Evolutionary conservation across 306 rosid species (phyloP).

Genomic region (Cicer judaicum): DNA sequence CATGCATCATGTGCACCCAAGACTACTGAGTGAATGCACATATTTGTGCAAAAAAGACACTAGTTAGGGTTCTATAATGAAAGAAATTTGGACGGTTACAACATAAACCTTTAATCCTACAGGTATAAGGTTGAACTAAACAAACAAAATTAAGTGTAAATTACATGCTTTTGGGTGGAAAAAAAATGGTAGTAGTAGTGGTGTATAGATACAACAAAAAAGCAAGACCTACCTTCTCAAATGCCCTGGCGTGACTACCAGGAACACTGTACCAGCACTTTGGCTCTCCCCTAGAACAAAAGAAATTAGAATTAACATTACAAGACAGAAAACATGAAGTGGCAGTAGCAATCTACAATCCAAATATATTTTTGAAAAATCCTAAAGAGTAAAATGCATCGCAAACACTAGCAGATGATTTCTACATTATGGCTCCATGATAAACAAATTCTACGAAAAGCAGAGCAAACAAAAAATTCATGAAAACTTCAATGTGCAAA

Average conservation of each 20-base stretch:
- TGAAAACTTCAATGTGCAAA: constrained; percentile 17
- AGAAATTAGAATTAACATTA: constrained; percentile 43
- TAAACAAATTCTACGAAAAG: constrained; percentile 17
- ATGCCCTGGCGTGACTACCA: constrained; percentile 82
- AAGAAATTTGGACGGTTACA: constrained; percentile 33
- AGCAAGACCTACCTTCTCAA: constrained; percentile 75
- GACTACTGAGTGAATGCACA: constrained; percentile 16
- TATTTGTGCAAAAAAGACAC: constrained; percentile 9
- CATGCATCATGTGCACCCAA: constrained; percentile 34
- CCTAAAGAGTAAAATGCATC: constrained; percentile 6
- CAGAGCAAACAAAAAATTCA: constrained; percentile 2
- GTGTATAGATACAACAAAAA: constrained; percentile 37
- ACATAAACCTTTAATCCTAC: constrained; percentile 10
- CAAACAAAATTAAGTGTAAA: constrained; percentile 18
- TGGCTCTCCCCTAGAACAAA: constrained; percentile 92
- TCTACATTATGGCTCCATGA: constrained; percentile 12
- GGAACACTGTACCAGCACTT: constrained; percentile 99
- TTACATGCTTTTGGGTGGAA: background rate
- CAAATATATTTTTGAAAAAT: constrained; percentile 4
- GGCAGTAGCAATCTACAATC: constrained; percentile 31
- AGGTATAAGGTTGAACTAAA: constrained; percentile 41
- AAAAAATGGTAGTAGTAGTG: background rate
- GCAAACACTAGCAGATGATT: constrained; percentile 28
- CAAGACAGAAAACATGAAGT: constrained; percentile 14
- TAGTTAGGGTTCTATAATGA: constrained; percentile 15